These are phyloP conservation scores for Triangularia setosa DNA, from an alignment of 2,329 filamentous ascomycete species.

Conservation along the genomic window DNA sequence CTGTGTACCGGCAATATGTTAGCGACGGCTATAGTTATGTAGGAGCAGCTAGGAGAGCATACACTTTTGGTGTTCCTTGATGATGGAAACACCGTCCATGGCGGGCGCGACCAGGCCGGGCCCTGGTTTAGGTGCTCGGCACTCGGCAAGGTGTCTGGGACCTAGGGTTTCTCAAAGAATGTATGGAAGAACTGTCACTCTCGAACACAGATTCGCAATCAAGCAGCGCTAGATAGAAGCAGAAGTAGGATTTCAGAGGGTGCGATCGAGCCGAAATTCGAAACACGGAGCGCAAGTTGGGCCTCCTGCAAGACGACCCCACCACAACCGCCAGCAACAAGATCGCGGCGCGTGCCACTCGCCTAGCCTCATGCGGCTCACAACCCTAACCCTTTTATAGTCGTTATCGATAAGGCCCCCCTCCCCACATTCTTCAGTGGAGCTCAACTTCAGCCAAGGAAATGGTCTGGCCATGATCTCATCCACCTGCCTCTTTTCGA, in stretches of 20 bases:
- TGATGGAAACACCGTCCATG: conserved; percentile 75
- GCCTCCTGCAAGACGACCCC: background rate
- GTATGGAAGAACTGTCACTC: background rate
- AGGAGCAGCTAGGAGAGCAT: conserved; percentile 6
- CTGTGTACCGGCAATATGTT: conserved; percentile 37
- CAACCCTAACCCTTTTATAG: background rate
- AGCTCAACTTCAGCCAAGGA: background rate
- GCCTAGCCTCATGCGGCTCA: background rate
- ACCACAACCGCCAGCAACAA: background rate
- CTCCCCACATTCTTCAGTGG: background rate
- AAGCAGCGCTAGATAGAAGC: background rate
- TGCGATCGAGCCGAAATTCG: conserved; percentile 5
- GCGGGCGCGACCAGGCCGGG: conserved; percentile 36
- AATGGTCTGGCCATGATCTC: background rate
- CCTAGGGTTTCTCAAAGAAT: background rate
- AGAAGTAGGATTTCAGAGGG: background rate
- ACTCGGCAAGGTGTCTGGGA: background rate
- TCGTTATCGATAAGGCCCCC: background rate
- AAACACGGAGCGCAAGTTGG: conserved; percentile 20
- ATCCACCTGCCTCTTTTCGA: background rate
- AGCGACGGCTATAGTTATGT: background rate
- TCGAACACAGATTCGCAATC: background rate
- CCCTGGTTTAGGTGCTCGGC: conserved; percentile 14
- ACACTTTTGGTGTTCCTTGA: conserved; percentile 47
- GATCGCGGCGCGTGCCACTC: background rate